These are phyloP conservation scores for Paracorniculantispora psalliotae DNA, from an alignment of 2,329 filamentous ascomycete genomes.

Conservation along the genomic window DNA sequence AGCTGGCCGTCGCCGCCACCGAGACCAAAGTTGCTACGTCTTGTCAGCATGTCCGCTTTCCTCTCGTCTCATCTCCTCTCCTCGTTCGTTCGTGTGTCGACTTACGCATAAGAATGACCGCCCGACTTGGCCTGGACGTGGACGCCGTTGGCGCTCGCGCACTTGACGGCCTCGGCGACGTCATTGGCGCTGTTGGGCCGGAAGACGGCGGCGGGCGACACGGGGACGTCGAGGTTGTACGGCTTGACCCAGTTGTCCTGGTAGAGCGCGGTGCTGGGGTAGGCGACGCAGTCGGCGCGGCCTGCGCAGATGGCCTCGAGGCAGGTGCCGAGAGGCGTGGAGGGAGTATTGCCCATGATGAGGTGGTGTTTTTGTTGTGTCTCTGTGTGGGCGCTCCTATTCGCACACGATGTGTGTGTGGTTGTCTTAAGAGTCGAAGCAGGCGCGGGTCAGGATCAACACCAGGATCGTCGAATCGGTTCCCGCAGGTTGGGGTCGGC, in stretches of 20 bases:
- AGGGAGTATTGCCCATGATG: conserved; percentile 37
- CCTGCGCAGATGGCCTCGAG: conserved; percentile 42
- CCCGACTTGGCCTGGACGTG: conserved; percentile 59
- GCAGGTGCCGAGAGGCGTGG: conserved; percentile 38
- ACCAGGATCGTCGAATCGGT: background rate
- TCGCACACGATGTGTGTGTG: background rate
- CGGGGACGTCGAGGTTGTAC: conserved; percentile 47
- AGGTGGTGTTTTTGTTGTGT: background rate
- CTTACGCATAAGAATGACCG: conserved; percentile 59
- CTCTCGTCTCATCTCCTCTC: background rate
- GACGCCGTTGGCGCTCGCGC: conserved; percentile 43
- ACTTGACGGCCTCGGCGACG: conserved; percentile 53
- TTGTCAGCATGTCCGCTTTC: background rate
- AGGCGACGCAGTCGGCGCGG: conserved; percentile 42
- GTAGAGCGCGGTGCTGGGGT: conserved; percentile 39
- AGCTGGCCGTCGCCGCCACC: conserved; percentile 48
- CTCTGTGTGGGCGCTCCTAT: background rate
- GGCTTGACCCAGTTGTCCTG: conserved; percentile 45
- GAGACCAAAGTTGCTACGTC: conserved; percentile 35
- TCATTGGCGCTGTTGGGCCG: conserved; percentile 49
- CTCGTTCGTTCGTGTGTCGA: background rate
- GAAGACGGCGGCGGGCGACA: conserved; percentile 52
- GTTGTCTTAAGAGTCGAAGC: background rate
- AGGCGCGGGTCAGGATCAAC: background rate
- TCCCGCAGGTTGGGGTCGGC: background rate